Conservation (phyloP, 257 asterid species). For the Capsicum rhomboideum region DNA sequence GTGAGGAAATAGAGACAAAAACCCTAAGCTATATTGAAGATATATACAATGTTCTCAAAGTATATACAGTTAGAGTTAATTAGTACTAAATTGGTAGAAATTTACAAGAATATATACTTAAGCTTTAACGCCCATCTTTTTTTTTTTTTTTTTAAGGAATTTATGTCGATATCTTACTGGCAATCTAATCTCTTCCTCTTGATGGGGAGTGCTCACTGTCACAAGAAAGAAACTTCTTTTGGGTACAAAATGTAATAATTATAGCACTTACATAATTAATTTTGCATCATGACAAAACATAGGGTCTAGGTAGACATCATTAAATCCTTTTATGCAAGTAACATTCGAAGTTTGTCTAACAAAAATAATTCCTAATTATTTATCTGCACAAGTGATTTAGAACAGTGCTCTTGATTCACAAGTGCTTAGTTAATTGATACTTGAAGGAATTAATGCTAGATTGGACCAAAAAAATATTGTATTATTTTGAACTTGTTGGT, state of each 20-base stretch:
- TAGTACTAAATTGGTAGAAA: background rate
- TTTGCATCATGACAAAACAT: background rate
- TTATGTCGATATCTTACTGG: background rate
- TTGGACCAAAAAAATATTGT: background rate
- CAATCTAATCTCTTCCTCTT: background rate
- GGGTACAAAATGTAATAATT: background rate
- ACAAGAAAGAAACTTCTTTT: background rate
- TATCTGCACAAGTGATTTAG: background rate
- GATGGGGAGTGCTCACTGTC: background rate
- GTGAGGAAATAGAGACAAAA: slow-evolving; percentile 19
- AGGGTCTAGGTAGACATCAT: background rate
- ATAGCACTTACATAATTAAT: background rate
- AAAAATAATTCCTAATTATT: no score
- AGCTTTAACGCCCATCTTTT: background rate
- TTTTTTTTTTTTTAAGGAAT: background rate
- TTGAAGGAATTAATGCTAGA: background rate
- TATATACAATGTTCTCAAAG: background rate
- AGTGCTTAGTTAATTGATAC: background rate
- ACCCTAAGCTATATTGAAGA: background rate
- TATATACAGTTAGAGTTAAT: background rate
- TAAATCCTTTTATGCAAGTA: background rate
- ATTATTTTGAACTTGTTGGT: background rate
- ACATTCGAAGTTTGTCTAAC: background rate
- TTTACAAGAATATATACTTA: background rate
- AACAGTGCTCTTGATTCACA: background rate